A percentile compares a stretch with the other conserved stretches of the same genome.
phyloP scores from a whole-genome alignment of 129 eudicot genomes.

The Arctium minus region DNA sequence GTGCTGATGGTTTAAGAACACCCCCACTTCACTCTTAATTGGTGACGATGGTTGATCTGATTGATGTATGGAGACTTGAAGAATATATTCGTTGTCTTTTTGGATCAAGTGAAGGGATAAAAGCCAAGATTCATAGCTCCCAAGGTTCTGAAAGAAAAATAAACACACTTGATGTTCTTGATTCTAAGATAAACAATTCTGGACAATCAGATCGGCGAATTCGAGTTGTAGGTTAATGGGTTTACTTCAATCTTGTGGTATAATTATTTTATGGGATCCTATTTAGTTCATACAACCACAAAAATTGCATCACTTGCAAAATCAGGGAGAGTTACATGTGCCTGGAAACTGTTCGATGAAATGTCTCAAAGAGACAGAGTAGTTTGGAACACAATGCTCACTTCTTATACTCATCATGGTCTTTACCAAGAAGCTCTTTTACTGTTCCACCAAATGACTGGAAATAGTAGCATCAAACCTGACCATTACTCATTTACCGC shows the following conservation, averaged over 20 bases:
- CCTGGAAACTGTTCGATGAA: conserved; percentile 77
- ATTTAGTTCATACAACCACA: conserved; percentile 50
- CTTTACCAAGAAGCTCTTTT: conserved; percentile 54
- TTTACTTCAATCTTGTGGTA: neutral
- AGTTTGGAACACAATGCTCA: conserved; percentile 82
- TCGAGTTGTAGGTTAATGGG: conserved; percentile 26
- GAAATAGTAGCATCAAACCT: conserved; percentile 35
- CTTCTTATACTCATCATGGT: conserved; percentile 56
- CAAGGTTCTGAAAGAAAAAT: neutral
- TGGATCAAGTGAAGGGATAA: neutral
- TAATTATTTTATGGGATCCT: conserved; percentile 35
- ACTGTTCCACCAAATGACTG: conserved; percentile 46
- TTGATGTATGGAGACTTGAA: neutral
- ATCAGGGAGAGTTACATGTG: conserved; percentile 47
- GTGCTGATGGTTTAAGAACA: neutral
- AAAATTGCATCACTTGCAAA: conserved; percentile 48
- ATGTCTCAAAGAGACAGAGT: conserved; percentile 63
- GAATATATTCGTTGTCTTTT: neutral
- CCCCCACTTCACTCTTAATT: neutral
- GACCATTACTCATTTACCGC: conserved; percentile 74
- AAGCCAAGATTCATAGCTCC: neutral
- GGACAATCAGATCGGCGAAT: neutral
- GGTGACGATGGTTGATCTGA: neutral
- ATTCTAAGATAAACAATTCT: neutral
- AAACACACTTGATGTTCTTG: neutral